Evolutionary conservation across 495 filamentous ascomycete genomes (phyloP), one percentile per base, ranked within the genome.

Genomic region (Aspergillus sclerotioniger): DNA sequence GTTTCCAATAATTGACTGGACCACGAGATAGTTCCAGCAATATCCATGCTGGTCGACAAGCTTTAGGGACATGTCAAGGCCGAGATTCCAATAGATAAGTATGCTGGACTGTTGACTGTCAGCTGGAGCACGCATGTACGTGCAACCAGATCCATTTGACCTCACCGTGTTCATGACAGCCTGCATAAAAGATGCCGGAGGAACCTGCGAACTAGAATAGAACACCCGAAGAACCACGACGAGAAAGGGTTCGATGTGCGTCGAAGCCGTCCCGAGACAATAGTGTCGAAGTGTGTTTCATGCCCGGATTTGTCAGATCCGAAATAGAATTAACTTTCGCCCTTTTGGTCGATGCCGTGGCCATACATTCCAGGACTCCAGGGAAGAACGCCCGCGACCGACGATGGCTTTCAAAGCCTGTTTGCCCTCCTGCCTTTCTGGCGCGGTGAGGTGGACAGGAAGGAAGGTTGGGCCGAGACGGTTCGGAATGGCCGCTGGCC

Each of bases 161-260:
- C 37, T 41, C 37, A 41, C 37, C 37, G 37, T 41, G 37, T 41
- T 41, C 29, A 52, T 52, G 45, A 29, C 45, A 25, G 50, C 37
- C 37, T 41, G 37, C 37, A 41, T 41, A 6, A n/a, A 2, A 6
- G n/a, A n/a, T 41, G 4, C n/a, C n/a, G 37, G 37, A n/a, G n/a
- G 10, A 13, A 1, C 13, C 9, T 13, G 13, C 35, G 9, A 29
- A 6, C 9, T 13, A 20, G 29, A 41, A 41, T 59, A 49, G 57
- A 59, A 59, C 41, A 37, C 29, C 17, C 57, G 57, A 59, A 54
- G 57, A 59, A 59, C 19, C 28, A 32, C 37, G 50, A 15, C 7
- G 13, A 12, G 31, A 28, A 13, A 37, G 33, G 33, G 13, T 10
- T 35, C 33, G 9, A 13, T 35, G 33, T 35, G 25, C 25, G 25